phyloP scores from a whole-genome alignment of 768 basidiomycete genomes.

The Fistulinella prunicolor region DNA sequence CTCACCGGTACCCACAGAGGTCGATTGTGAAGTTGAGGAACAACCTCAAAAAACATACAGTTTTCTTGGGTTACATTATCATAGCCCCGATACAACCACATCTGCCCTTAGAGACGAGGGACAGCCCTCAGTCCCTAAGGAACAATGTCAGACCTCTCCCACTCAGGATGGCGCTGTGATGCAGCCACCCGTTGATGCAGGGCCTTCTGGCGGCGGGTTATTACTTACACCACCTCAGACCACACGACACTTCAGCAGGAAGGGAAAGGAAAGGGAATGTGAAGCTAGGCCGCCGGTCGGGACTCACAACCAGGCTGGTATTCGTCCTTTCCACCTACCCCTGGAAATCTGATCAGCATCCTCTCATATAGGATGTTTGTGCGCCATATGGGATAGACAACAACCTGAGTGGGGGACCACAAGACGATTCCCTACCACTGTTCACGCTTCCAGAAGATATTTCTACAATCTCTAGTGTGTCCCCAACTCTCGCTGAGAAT shows the following conservation, averaged over 20 bases:
- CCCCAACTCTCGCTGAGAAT: conserved; percentile 27
- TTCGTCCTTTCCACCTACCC: background rate
- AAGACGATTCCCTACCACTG: conserved; percentile 20
- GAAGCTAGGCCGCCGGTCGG: conserved; percentile 1
- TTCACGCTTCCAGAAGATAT: conserved; percentile 14
- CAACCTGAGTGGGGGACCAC: background rate
- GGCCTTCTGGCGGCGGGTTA: background rate
- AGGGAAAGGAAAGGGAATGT: conserved; percentile 32
- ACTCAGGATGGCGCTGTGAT: background rate
- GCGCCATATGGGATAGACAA: background rate
- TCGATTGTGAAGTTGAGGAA: conserved; percentile 18
- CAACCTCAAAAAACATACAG: conserved; percentile 14
- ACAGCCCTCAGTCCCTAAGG: conserved; percentile 27
- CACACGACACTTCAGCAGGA: conserved; percentile 19
- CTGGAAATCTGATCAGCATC: background rate
- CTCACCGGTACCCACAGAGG: conserved; percentile 26
- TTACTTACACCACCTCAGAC: conserved; percentile 30
- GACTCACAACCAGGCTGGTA: conserved; percentile 15
- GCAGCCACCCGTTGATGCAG: background rate
- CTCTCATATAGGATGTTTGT: background rate
- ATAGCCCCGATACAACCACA: conserved; percentile 9
- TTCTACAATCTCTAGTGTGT: conserved; percentile 12
- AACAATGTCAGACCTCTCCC: conserved; percentile 12
- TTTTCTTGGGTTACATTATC: conserved; percentile 26
- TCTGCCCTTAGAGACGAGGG: conserved; percentile 10